Percentiles rank a stretch among this genome's conserved stretches.
phyloP scores from a whole-genome alignment of 2,329 filamentous ascomycete species.

The Fusarium xyrophilum region DNA sequence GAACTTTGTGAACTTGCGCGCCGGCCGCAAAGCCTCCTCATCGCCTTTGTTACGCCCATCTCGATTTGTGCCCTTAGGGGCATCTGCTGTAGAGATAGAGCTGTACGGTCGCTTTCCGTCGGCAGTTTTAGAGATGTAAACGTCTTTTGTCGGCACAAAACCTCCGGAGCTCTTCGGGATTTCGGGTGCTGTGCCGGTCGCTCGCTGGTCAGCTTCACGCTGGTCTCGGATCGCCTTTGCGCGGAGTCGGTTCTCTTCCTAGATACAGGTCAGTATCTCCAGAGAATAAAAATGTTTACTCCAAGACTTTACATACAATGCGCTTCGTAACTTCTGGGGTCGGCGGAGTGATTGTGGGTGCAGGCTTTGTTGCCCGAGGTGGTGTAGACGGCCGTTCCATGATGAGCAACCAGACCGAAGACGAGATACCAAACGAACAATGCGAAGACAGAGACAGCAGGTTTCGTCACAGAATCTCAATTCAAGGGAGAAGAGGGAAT shows the following conservation, averaged over 20 bases:
- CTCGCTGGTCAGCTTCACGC: constrained; percentile 67
- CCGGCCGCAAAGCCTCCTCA: constrained; percentile 69
- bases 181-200: constrained; percentile 51
- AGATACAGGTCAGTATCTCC: background rate
- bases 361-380: constrained; percentile 46
- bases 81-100: constrained; percentile 60
- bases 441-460: fast-evolving
- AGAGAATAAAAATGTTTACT: fast-evolving
- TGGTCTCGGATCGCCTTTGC: constrained; percentile 86
- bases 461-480: background rate
- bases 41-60: constrained; percentile 66
- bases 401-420: background rate
- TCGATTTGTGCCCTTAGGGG: constrained; percentile 66
- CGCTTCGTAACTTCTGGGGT: constrained; percentile 63
- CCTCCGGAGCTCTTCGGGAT: constrained; percentile 65
- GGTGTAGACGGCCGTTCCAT: constrained; percentile 60
- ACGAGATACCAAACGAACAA: background rate
- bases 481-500: background rate
- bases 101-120: constrained; percentile 73
- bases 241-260: constrained; percentile 88
- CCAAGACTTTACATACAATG: constrained; percentile 53
- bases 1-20: constrained; percentile 88
- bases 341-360: constrained; percentile 52
- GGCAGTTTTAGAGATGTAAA: constrained; percentile 57
- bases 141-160: constrained; percentile 73